These are phyloP conservation scores for Coccomyxa subellipsoidea DNA, from an alignment of 163 green algal species.

Conservation along the genomic window DNA sequence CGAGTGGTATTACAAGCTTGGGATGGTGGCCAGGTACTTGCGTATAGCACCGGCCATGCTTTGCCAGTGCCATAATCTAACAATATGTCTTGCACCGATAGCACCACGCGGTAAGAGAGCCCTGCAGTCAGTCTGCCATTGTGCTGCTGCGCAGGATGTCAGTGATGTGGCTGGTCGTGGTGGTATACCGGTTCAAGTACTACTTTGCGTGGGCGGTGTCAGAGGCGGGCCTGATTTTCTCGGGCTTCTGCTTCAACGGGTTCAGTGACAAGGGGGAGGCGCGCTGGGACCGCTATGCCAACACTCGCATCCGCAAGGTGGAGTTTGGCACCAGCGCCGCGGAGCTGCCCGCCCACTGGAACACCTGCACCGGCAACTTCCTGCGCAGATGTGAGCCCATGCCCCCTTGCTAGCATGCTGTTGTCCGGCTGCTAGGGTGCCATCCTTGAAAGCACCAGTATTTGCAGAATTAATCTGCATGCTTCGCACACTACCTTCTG, in stretches of 20 bases:
- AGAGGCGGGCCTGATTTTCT: conserved; percentile 63
- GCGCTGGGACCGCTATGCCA: conserved; percentile 53
- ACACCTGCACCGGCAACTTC: conserved; percentile 67
- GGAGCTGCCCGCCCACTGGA: conserved; percentile 59
- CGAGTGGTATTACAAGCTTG: conserved; percentile 35
- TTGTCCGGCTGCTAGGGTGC: neutral
- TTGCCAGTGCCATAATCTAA: neutral
- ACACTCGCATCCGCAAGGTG: conserved; percentile 47
- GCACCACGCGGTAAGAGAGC: too few relatives aligned
- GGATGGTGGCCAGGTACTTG: conserved; percentile 19
- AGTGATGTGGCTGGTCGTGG: neutral
- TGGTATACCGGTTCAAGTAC: conserved; percentile 63
- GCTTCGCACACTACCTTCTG: too few relatives aligned
- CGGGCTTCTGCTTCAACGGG: conserved; percentile 69
- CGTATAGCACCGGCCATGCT: neutral
- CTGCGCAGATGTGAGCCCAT: conserved; percentile 41
- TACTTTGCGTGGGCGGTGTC: conserved; percentile 84
- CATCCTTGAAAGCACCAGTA: too few relatives aligned
- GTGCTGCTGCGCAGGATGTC: neutral
- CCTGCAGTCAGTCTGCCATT: neutral
- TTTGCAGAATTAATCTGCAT: neutral
- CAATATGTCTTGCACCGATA: neutral
- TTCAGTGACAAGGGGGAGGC: conserved; percentile 25
- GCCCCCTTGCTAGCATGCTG: neutral
- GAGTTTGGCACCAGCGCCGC: conserved; percentile 45